phyloP scores from a whole-genome alignment of 352 stramenopile species.

The Phytophthora vignae region DNA sequence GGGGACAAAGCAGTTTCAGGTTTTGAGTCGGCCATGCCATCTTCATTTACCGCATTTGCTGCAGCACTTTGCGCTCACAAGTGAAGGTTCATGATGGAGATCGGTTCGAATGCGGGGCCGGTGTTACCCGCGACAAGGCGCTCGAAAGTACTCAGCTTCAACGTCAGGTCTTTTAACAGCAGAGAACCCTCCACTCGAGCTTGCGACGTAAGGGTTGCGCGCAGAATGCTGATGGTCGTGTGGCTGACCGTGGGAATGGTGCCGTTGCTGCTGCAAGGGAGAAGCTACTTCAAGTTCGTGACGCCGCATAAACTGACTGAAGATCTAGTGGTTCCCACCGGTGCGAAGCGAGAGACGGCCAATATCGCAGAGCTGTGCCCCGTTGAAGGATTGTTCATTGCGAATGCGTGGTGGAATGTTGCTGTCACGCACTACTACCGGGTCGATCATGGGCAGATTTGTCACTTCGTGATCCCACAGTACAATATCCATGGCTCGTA shows the following conservation, averaged over 20 bases:
- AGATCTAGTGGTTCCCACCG: slow-evolving; percentile 16
- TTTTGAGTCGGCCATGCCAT: background rate
- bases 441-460: slow-evolving; percentile 9
- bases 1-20: background rate
- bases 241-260: slow-evolving; percentile 23
- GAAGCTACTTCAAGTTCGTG: slow-evolving; percentile 30
- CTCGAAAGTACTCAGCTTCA: background rate
- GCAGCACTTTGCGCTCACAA: too few relatives aligned
- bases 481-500: slow-evolving; percentile 36
- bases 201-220: slow-evolving; percentile 7
- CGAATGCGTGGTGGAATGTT: slow-evolving; percentile 30
- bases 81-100: slow-evolving; percentile 2
- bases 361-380: slow-evolving; percentile 19
- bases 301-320: slow-evolving; percentile 29
- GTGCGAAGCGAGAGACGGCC: background rate
- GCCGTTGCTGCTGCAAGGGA: slow-evolving; percentile 22
- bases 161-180: background rate
- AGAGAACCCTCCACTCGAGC: background rate
- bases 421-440: slow-evolving; percentile 24
- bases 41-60: too few relatives aligned
- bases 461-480: slow-evolving; percentile 37
- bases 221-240: slow-evolving; percentile 16
- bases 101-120: background rate
- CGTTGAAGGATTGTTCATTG: slow-evolving; percentile 18
- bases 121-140: background rate